These are phyloP conservation scores for Cercospora brassicicola DNA, from an alignment of 2,329 filamentous ascomycete species.

Conservation along the genomic window DNA sequence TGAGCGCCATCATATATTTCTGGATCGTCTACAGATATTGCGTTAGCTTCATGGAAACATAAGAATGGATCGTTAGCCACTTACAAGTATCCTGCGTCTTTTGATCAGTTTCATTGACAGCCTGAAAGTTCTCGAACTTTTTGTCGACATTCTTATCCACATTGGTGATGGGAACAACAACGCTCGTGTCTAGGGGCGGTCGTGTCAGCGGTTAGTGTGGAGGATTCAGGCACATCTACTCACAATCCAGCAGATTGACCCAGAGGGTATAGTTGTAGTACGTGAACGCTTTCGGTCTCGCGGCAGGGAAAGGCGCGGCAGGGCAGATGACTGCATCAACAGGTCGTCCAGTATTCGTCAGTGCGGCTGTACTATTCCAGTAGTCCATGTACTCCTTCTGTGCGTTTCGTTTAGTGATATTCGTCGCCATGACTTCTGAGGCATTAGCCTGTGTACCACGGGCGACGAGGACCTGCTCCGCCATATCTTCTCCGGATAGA, in stretches of 20 bases:
- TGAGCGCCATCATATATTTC: conserved; percentile 42
- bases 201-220: too few relatives aligned
- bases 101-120: conserved; percentile 44
- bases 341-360: conserved; percentile 49
- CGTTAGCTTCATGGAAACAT: conserved; percentile 15
- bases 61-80: conserved; percentile 21
- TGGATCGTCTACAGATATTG: conserved; percentile 35
- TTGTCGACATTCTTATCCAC: conserved; percentile 55
- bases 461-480: conserved; percentile 47
- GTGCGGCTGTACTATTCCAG: conserved; percentile 57
- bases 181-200: conserved; percentile 44
- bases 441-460: conserved; percentile 43
- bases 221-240: neutral
- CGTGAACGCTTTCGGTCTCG: conserved; percentile 50
- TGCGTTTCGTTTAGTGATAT: conserved; percentile 56
- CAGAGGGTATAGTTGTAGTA: conserved; percentile 49
- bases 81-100: conserved; percentile 46
- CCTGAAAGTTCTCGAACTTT: conserved; percentile 39
- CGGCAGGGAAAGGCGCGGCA: conserved; percentile 52
- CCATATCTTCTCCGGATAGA: conserved; percentile 57
- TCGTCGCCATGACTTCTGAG: conserved; percentile 49
- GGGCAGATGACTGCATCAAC: conserved; percentile 59
- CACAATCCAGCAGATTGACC: conserved; percentile 57
- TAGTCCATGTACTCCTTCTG: conserved; percentile 64
- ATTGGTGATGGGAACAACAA: conserved; percentile 57